These are phyloP conservation scores for Lichtheimia hyalospora DNA, from an alignment of 371 early-diverging fungal genomes.

Conservation along the genomic window DNA sequence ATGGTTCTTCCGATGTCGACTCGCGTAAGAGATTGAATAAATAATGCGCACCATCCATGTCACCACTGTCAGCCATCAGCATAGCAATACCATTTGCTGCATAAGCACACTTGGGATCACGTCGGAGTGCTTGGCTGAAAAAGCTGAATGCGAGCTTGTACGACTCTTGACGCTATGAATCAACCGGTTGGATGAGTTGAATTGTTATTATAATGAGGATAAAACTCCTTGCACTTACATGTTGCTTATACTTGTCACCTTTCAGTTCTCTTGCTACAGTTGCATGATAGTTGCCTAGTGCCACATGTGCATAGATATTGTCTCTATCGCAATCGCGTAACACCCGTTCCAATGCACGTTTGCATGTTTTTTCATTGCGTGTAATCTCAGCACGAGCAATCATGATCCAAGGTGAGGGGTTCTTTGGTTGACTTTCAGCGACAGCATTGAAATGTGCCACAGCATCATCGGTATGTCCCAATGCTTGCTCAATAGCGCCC, in stretches of 20 bases:
- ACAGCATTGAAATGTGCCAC: slow-evolving; percentile 66
- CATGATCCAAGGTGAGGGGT: slow-evolving; percentile 69
- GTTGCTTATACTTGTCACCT: slow-evolving; percentile 26
- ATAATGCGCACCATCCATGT: slow-evolving; percentile 69
- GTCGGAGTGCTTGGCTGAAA: slow-evolving; percentile 75
- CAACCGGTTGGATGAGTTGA: no score
- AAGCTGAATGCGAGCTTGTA: slow-evolving; percentile 80
- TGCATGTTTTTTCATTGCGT: slow-evolving; percentile 60
- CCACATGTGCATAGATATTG: slow-evolving; percentile 78
- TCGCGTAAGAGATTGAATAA: slow-evolving; percentile 75
- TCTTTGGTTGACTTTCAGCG: slow-evolving; percentile 62
- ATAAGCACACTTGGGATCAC: slow-evolving; percentile 70
- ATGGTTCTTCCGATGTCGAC: slow-evolving; percentile 54
- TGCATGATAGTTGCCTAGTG: slow-evolving; percentile 83
- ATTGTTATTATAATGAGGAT: not conserved
- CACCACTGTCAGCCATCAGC: slow-evolving; percentile 74
- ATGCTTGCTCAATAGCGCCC: slow-evolving; percentile 62
- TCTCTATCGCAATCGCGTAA: slow-evolving; percentile 76
- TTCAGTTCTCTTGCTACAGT: slow-evolving; percentile 57
- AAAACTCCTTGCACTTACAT: slow-evolving; percentile 24
- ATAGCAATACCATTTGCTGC: slow-evolving; percentile 85
- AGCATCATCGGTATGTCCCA: slow-evolving; percentile 57
- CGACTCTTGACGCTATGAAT: slow-evolving; percentile 40
- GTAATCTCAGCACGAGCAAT: slow-evolving; percentile 67
- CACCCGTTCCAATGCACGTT: slow-evolving; percentile 76